These are phyloP conservation scores for Fusarium equiseti DNA, from an alignment of 2,329 filamentous ascomycete species.

Conservation along the genomic window DNA sequence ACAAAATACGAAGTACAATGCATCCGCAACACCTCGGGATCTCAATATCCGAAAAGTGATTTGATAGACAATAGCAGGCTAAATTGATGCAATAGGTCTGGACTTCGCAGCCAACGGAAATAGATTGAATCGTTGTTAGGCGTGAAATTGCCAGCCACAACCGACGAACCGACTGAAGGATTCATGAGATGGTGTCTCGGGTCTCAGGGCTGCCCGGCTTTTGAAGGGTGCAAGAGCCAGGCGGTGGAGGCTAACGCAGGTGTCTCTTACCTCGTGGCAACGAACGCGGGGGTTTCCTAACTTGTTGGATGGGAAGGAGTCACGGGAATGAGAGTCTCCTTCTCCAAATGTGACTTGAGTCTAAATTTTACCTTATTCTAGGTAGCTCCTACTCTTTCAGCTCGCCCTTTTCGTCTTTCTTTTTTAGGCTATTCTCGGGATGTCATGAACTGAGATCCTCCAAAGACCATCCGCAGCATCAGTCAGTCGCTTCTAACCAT, in stretches of 20 bases:
- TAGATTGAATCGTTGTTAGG: neutral
- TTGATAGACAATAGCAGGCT: slow-evolving; percentile 5
- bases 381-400: slow-evolving; percentile 10
- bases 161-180: slow-evolving; percentile 11
- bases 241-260: slow-evolving; percentile 27
- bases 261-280: slow-evolving; percentile 23
- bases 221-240: neutral
- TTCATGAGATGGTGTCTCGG: neutral
- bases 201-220: neutral
- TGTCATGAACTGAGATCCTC: neutral
- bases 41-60: neutral
- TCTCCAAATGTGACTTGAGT: neutral
- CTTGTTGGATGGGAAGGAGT: neutral
- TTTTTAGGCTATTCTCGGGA: slow-evolving; percentile 14
- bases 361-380: neutral
- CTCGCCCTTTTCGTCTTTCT: neutral
- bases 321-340: neutral
- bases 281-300: slow-evolving; percentile 1
- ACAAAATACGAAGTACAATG: neutral
- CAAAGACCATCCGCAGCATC: neutral
- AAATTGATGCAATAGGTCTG: slow-evolving; percentile 2
- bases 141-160: slow-evolving; percentile 14
- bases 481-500: neutral
- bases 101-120: neutral
- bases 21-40: neutral